Evolutionary conservation across 2,329 filamentous ascomycete species (phyloP).

Genomic region (Ilyonectria destructans): DNA sequence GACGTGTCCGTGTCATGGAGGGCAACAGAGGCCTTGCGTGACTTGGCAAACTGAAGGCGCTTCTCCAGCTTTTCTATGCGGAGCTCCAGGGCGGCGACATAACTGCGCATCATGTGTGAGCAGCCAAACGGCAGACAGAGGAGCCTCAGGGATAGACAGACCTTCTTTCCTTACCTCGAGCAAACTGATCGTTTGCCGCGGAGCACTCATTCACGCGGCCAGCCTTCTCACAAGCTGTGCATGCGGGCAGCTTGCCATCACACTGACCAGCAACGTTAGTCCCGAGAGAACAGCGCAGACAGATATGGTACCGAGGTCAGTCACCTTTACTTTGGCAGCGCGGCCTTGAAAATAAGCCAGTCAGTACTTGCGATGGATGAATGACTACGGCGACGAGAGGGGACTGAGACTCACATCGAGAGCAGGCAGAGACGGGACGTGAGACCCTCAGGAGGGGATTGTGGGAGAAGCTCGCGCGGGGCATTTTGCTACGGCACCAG

Average conservation of each 20-base stretch:
- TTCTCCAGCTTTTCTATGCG: slow-evolving; percentile 91
- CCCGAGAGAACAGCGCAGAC: neutral
- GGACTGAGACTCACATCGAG: slow-evolving; percentile 71
- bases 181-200: slow-evolving; percentile 95
- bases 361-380: slow-evolving; percentile 24
- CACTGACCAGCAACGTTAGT: slow-evolving; percentile 69
- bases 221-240: slow-evolving; percentile 94
- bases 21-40: slow-evolving; percentile 79
- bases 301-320: neutral
- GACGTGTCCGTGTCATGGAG: slow-evolving; percentile 73
- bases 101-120: slow-evolving; percentile 65
- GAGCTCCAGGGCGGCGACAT: slow-evolving; percentile 95
- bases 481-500: slow-evolving; percentile 53
- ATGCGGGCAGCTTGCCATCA: slow-evolving; percentile 95
- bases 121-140: neutral
- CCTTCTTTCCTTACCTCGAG: slow-evolving; percentile 94
- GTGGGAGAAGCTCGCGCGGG: slow-evolving; percentile 65
- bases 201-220: slow-evolving; percentile 91
- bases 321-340: slow-evolving; percentile 91
- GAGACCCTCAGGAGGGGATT: slow-evolving; percentile 81
- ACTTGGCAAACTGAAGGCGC: slow-evolving; percentile 79
- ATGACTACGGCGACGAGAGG: slow-evolving; percentile 17
- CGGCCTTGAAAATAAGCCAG: slow-evolving; percentile 68
- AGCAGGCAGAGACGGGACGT: slow-evolving; percentile 85
- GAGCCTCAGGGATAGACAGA: slow-evolving; percentile 51